A percentile compares a stretch with the other conserved stretches of the same genome.
Evolutionary conservation across 1,284 basidiomycete species (phyloP).

Genomic region (Cryptococcus neoformans): DNA sequence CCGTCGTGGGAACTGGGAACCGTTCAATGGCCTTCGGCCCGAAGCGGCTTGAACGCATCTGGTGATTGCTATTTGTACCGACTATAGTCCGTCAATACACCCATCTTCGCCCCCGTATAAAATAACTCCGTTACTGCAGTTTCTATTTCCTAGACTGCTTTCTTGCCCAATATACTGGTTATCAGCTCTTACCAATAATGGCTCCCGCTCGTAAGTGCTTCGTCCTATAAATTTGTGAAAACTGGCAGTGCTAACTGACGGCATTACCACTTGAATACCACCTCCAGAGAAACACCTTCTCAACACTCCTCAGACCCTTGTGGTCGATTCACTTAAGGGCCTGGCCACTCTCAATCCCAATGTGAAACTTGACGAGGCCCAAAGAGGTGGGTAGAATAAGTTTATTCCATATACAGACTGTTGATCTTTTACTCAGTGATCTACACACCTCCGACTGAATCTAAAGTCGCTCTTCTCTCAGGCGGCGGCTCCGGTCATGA

Average conservation of each 20-base stretch:
- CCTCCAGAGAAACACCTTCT: conserved; percentile 65
- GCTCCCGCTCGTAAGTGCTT: conserved; percentile 9
- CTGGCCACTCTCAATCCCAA: conserved; percentile 67
- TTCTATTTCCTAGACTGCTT: neutral
- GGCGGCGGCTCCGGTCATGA: conserved; percentile 92
- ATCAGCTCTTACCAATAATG: neutral
- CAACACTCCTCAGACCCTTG: conserved; percentile 65
- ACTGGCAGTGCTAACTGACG: neutral
- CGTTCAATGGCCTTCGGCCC: too few species aligned
- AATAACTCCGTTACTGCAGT: too few species aligned
- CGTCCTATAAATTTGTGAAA: neutral
- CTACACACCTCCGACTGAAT: conserved; percentile 17
- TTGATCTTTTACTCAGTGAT: conserved; percentile 19
- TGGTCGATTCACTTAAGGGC: conserved; percentile 71
- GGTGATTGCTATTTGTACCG: too few species aligned
- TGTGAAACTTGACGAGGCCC: conserved; percentile 60
- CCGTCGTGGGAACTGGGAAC: too few species aligned
- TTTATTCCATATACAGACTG: neutral
- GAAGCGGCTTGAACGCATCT: too few species aligned
- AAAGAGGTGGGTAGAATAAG: conserved; percentile 20
- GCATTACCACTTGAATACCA: neutral
- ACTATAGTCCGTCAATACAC: too few species aligned
- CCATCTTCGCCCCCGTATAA: too few species aligned
- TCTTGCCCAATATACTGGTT: neutral
- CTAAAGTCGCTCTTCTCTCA: conserved; percentile 76